phyloP scores from a whole-genome alignment of 2,329 filamentous ascomycete genomes.

The Fusarium annulatum region DNA sequence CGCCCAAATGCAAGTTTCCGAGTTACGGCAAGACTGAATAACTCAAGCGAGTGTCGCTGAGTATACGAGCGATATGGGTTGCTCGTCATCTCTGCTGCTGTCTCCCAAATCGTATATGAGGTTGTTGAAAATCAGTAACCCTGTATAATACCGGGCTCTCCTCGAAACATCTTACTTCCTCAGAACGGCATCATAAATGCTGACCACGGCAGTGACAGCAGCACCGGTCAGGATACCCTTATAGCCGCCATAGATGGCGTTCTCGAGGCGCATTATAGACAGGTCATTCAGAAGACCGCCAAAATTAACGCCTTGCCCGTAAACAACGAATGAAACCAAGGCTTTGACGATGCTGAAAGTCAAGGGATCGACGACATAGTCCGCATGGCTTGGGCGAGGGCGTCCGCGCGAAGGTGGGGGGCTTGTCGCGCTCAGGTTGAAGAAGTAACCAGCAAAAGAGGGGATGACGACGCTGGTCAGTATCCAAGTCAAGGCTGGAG shows the following conservation, averaged over 20 bases:
- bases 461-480: constrained; percentile 78
- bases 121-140: neutral
- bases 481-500: constrained; percentile 80
- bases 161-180: constrained; percentile 65
- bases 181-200: constrained; percentile 82
- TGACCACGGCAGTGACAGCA: constrained; percentile 74
- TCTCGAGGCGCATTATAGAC: constrained; percentile 71
- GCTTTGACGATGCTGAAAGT: constrained; percentile 92
- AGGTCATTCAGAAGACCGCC: constrained; percentile 69
- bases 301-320: constrained; percentile 73
- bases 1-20: constrained; percentile 33
- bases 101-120: neutral
- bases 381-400: constrained; percentile 52
- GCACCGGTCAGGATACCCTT: constrained; percentile 75
- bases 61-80: constrained; percentile 1
- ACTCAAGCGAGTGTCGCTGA: constrained; percentile 1
- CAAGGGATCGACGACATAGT: constrained; percentile 81
- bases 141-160: neutral
- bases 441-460: constrained; percentile 81
- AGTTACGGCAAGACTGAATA: constrained; percentile 5
- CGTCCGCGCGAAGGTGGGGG: constrained; percentile 57
- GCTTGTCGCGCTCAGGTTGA: constrained; percentile 78
- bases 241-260: constrained; percentile 77
- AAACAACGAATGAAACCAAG: constrained; percentile 83
- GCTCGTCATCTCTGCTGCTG: neutral